A percentile compares a stretch with the other conserved stretches of the same genome.
Evolutionary conservation across 176 grass and related monocot genomes (phyloP).

Genomic region (Areca catechu): DNA sequence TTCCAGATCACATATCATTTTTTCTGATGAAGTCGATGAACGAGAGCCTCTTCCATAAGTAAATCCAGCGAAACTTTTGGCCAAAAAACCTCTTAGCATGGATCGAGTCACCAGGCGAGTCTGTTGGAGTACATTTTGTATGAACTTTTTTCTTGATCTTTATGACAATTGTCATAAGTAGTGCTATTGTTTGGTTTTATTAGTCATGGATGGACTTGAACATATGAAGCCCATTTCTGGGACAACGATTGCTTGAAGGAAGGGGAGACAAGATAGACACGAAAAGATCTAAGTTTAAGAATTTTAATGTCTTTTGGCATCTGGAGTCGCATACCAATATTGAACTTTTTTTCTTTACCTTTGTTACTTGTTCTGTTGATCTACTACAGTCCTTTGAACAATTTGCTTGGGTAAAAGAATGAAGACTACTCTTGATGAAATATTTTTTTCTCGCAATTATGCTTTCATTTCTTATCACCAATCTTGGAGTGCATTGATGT

Average conservation of each 20-base stretch:
- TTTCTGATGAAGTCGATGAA: conserved; percentile 1
- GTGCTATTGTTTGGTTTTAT: neutral
- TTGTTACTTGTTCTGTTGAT: neutral
- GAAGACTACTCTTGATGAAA: too few species aligned
- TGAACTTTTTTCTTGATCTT: too few species aligned
- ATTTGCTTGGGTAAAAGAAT: conserved; percentile 76
- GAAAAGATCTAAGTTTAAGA: neutral
- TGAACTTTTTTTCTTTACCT: too few species aligned
- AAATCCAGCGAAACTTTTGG: conserved; percentile 63
- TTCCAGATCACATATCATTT: conserved; percentile 2
- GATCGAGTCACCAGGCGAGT: conserved; percentile 56
- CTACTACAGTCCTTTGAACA: conserved; percentile 11
- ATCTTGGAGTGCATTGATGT: neutral
- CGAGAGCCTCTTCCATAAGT: conserved; percentile 20
- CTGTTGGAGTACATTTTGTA: too few species aligned
- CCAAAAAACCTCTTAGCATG: conserved; percentile 78
- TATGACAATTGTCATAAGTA: neutral
- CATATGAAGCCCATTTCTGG: conserved; percentile 90
- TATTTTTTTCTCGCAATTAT: too few species aligned
- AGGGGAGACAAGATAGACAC: conserved; percentile 68
- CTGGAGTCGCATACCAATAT: too few species aligned
- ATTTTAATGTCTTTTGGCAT: too few species aligned
- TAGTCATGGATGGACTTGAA: conserved; percentile 80
- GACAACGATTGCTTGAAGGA: conserved; percentile 84
- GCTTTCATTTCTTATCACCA: neutral